phyloP scores from a whole-genome alignment of 495 filamentous ascomycete species.

The Daldinia grandis region DNA sequence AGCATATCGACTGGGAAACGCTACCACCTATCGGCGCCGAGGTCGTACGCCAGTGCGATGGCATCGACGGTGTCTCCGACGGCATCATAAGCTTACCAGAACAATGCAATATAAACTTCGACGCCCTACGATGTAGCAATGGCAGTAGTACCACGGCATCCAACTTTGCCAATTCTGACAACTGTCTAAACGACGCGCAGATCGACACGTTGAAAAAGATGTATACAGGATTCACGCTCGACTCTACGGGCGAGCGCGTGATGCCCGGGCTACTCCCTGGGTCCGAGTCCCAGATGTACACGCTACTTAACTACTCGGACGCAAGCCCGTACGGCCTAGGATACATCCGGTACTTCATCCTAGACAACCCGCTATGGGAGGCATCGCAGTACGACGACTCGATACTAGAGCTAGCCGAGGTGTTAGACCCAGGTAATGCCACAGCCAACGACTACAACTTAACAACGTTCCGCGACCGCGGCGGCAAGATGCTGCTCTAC shows the following conservation, averaged over 20 bases:
- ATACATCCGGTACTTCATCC: constrained; percentile 55
- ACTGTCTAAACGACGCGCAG: constrained; percentile 66
- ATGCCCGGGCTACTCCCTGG: constrained; percentile 61
- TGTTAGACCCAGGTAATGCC: constrained; percentile 54
- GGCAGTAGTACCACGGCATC: constrained; percentile 36
- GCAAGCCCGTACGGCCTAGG: constrained; percentile 53
- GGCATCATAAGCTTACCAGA: constrained; percentile 70
- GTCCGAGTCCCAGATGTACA: constrained; percentile 53
- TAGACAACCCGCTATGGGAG: constrained; percentile 52
- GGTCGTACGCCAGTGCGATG: constrained; percentile 71
- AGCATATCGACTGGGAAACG: constrained; percentile 60
- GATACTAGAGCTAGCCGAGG: constrained; percentile 50
- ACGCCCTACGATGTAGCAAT: constrained; percentile 60
- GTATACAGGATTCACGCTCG: constrained; percentile 61
- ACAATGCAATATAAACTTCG: constrained; percentile 64
- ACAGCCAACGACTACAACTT: constrained; percentile 61
- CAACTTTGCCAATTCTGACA: constrained; percentile 39
- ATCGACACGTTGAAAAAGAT: constrained; percentile 62
- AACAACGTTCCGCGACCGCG: constrained; percentile 54
- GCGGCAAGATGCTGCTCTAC: constrained; percentile 65
- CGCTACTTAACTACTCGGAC: constrained; percentile 46
- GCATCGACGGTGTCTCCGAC: constrained; percentile 68
- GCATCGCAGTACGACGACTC: constrained; percentile 50
- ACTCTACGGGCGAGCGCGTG: constrained; percentile 58
- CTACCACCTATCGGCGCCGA: constrained; percentile 65